phyloP scores from a whole-genome alignment of 805 yeast genomes.

The Phaffomyces antillensis region DNA sequence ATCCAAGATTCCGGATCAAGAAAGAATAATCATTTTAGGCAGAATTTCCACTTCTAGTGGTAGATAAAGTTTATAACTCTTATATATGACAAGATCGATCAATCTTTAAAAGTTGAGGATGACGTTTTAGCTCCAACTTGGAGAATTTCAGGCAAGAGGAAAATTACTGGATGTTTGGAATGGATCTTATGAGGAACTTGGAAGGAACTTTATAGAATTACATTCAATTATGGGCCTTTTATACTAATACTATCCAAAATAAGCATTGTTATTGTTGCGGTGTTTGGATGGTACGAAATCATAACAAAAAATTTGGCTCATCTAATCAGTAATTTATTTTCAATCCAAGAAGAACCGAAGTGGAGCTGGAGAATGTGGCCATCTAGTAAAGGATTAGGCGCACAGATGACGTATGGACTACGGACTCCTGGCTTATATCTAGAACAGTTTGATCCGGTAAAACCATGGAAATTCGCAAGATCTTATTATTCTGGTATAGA shows the following conservation, averaged over 20 bases:
- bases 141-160: slow-evolving; percentile 37
- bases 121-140: slow-evolving; percentile 64
- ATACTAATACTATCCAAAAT: too few species aligned
- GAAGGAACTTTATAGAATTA: slow-evolving; percentile 29
- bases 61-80: slow-evolving; percentile 55
- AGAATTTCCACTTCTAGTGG: slow-evolving; percentile 46
- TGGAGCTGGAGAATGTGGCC: slow-evolving; percentile 28
- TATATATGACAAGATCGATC: slow-evolving; percentile 29
- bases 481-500: slow-evolving; percentile 16
- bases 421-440: slow-evolving; percentile 27
- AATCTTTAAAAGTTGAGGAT: slow-evolving; percentile 56
- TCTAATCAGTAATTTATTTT: not conserved
- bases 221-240: not conserved
- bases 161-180: slow-evolving; percentile 35
- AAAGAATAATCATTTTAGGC: slow-evolving; percentile 26
- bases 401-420: slow-evolving; percentile 36
- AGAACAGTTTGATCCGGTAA: slow-evolving; percentile 10
- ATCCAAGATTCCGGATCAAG: slow-evolving; percentile 17
- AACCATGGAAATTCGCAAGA: slow-evolving; percentile 24
- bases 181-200: slow-evolving; percentile 40
- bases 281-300: not conserved
- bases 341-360: too few species aligned
- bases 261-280: not conserved
- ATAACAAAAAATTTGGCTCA: not conserved
- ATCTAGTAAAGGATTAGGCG: slow-evolving; percentile 33